Evolutionary conservation across 352 stramenopile genomes (phyloP).

Genomic region (Phytophthora sp.): DNA sequence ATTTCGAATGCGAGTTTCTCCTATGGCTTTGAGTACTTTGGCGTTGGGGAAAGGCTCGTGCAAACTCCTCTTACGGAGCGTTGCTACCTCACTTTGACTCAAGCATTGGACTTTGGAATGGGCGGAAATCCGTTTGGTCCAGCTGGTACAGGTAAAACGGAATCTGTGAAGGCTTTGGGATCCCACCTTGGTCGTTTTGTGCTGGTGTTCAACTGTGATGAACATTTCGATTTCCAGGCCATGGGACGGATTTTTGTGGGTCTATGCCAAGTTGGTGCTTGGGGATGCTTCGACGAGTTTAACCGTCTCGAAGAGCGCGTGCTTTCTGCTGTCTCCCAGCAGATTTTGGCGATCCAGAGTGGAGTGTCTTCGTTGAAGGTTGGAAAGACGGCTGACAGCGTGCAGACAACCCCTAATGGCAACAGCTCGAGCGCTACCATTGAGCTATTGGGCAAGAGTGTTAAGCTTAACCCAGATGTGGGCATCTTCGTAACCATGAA

Average conservation of each 20-base stretch:
- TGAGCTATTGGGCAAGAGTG: conserved; percentile 95
- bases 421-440: conserved; percentile 68
- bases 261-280: conserved; percentile 99
- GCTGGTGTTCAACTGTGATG: conserved; percentile 99
- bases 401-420: conserved; percentile 24
- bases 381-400: conserved; percentile 42
- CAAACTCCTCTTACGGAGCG: conserved; percentile 99
- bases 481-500: conserved; percentile 99
- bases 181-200: conserved; percentile 99
- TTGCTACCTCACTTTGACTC: conserved; percentile 99
- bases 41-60: conserved; percentile 99
- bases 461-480: conserved; percentile 97
- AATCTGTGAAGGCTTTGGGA: conserved; percentile 99
- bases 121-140: conserved; percentile 99
- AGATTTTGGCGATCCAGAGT: conserved; percentile 99
- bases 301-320: conserved; percentile 99
- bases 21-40: conserved; percentile 99
- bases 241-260: conserved; percentile 99
- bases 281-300: conserved; percentile 99
- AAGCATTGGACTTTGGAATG: conserved; percentile 99
- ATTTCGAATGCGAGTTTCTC: conserved; percentile 98
- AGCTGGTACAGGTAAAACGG: conserved; percentile 99
- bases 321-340: conserved; percentile 99
- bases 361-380: conserved; percentile 92
- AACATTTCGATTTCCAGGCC: conserved; percentile 99